phyloP scores from a whole-genome alignment of 495 filamentous ascomycete genomes.

The Stereocaulon alpinum region DNA sequence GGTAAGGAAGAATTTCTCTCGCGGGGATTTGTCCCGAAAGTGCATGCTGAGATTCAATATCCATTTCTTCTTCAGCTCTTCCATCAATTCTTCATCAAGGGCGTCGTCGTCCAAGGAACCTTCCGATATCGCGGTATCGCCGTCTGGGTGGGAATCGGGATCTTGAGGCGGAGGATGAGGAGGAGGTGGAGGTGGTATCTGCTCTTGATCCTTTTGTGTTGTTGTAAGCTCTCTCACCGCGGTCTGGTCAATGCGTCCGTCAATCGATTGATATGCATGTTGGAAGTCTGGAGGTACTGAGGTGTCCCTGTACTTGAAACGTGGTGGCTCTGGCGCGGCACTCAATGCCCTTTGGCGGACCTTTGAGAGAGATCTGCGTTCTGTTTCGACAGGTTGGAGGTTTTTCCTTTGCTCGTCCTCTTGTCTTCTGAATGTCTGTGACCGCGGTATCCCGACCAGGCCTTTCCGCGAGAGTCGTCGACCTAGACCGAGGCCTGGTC shows the following conservation, averaged over 20 bases:
- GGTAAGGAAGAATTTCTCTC: conserved; percentile 98
- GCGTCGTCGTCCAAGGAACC: conserved; percentile 27
- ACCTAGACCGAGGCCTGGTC: conserved; percentile 36
- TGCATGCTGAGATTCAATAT: conserved; percentile 98
- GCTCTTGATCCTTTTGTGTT: conserved; percentile 11
- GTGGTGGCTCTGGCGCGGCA: conserved; percentile 28
- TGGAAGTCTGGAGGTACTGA: conserved; percentile 24
- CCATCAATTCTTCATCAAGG: conserved; percentile 52
- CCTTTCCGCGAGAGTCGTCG: conserved; percentile 58
- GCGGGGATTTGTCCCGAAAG: conserved; percentile 85
- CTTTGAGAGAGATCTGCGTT: conserved; percentile 64
- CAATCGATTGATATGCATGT: conserved; percentile 12
- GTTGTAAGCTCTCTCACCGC: neutral
- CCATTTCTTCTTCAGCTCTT: conserved; percentile 83
- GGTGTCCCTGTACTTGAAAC: conserved; percentile 13
- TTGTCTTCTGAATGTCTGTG: conserved; percentile 69
- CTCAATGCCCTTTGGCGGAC: conserved; percentile 51
- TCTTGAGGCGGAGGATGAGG: conserved; percentile 9
- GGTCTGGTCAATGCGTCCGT: conserved; percentile 1
- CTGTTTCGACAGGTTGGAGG: conserved; percentile 53
- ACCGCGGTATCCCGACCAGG: conserved; percentile 66
- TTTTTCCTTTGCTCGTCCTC: conserved; percentile 67
- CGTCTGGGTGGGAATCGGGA: conserved; percentile 17
- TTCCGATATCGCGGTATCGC: conserved; percentile 27
- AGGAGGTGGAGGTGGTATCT: conserved; percentile 16